Evolutionary conservation across 306 rosid species (phyloP), one percentile per base, ranked within the genome.

Genomic region (Prunus davidiana): DNA sequence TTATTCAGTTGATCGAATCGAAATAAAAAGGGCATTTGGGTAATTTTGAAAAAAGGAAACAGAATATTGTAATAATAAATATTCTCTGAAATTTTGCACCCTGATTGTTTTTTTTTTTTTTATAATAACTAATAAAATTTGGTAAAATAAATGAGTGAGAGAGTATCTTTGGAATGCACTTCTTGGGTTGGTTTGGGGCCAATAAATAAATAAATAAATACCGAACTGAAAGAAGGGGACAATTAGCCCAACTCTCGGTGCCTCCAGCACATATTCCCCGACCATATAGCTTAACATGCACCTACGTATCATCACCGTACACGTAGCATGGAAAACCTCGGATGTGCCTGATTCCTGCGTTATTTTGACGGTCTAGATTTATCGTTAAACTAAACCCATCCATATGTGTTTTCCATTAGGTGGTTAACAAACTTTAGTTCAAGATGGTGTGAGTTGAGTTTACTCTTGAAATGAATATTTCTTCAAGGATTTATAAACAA

Each of bases 171-270:
- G 41, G 41, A 34, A 34, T 34, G 41, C 41, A 32, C 34, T 0
- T 4, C 34, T 32, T 32, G 6, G 34, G 34, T 32, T 32, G 34
- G 6, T 4, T 32, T 32, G 34, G 34, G 34, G 6, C 34, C 34
- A 32, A 32, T 32, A 32, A 32, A 32, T 34, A 34, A 32, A 32
- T 32, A 32, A 24, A 4, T 5, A 34, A 34, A 34, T 34, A 34
- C 41, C 41, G 41, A 30, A 70, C 41, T 0, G 41, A 30, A 70
- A 62, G 66, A 58, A 73, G 81, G 51, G 69, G 75, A 81, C 79
- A 80, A 47, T 63, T 45, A 27, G 74, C 78, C 65, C 79, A 50
- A 49, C 69, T 80, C 80, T 80, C 74, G 77, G 64, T 54, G 54
- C 55, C 79, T 50, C 45, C 76, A 43, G 55, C 79, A 66, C 71